These are phyloP conservation scores for Pythium chondricola DNA, from an alignment of 352 stramenopile genomes.

Conservation along the genomic window DNA sequence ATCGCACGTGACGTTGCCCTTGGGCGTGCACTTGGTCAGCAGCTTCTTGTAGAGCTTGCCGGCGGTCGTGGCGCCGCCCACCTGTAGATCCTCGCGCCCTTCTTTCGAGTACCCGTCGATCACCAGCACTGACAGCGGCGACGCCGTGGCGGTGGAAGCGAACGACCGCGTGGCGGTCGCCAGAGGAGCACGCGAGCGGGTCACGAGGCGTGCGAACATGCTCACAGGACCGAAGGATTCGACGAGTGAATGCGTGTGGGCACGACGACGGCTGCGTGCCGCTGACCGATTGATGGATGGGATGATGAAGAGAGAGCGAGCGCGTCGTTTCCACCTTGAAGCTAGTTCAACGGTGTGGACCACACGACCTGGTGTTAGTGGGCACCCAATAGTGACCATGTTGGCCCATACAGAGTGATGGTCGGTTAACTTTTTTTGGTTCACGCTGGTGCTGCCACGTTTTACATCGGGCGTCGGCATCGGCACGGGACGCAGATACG, in stretches of 20 bases:
- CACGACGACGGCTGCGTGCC: too few relatives aligned
- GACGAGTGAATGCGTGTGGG: too few relatives aligned
- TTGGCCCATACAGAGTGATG: slow-evolving; percentile 7
- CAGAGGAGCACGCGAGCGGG: neutral
- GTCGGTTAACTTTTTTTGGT: slow-evolving; percentile 2
- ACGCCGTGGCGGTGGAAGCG: slow-evolving; percentile 5
- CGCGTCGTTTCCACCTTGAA: slow-evolving; percentile 12
- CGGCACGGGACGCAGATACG: slow-evolving; percentile 7
- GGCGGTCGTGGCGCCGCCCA: slow-evolving; percentile 54
- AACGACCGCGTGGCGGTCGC: slow-evolving; percentile 3
- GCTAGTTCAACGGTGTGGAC: slow-evolving; percentile 6
- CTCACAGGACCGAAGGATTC: neutral
- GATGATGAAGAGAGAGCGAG: neutral
- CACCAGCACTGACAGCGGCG: slow-evolving; percentile 55
- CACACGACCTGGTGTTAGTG: slow-evolving; percentile 10
- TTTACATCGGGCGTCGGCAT: neutral
- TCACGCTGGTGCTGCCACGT: slow-evolving; percentile 13
- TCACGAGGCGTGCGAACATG: slow-evolving; percentile 10
- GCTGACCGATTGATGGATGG: too few relatives aligned
- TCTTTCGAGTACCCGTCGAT: slow-evolving; percentile 77
- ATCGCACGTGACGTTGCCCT: slow-evolving; percentile 41
- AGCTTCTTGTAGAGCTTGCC: slow-evolving; percentile 65
- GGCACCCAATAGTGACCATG: neutral
- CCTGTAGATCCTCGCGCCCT: slow-evolving; percentile 56
- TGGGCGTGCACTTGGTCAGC: slow-evolving; percentile 50